phyloP scores from a whole-genome alignment of 192 early-diverging fungal genomes.

The Dissophora ornata region DNA sequence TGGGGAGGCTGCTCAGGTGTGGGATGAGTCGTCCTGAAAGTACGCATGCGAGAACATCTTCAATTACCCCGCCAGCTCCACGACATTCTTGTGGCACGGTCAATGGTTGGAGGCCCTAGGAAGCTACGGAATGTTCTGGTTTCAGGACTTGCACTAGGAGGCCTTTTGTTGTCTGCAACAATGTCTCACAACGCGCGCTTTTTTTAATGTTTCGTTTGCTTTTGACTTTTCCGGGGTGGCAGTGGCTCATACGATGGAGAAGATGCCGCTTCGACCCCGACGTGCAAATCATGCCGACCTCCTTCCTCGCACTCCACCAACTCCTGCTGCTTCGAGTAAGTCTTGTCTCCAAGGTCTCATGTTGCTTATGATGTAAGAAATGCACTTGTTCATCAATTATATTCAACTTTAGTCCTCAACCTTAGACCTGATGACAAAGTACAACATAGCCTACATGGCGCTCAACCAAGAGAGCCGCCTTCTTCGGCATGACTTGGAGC shows the following conservation, averaged over 20 bases:
- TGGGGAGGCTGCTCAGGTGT: conserved; percentile 1
- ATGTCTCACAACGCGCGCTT: background rate
- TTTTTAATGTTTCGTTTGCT: background rate
- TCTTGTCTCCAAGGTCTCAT: no score
- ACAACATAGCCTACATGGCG: no score
- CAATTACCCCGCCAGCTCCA: conserved; percentile 4
- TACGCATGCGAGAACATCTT: background rate
- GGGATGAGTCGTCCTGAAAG: conserved; percentile 1
- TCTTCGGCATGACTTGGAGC: no score
- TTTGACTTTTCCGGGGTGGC: background rate
- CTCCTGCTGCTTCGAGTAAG: conserved; percentile 5
- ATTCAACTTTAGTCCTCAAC: no score
- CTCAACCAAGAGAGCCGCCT: no score
- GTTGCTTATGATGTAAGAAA: no score
- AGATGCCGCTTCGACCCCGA: background rate
- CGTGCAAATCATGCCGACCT: background rate
- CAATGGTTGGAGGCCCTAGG: conserved; percentile 12
- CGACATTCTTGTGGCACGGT: conserved; percentile 4
- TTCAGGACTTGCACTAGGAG: conserved; percentile 12
- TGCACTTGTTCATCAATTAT: no score
- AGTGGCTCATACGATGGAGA: background rate
- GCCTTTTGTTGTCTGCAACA: background rate
- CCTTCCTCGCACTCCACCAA: background rate
- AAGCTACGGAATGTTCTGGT: conserved; percentile 5
- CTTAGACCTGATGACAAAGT: no score